phyloP scores from a whole-genome alignment of 148 eudicot species.

The Amaranthus palmeri region DNA sequence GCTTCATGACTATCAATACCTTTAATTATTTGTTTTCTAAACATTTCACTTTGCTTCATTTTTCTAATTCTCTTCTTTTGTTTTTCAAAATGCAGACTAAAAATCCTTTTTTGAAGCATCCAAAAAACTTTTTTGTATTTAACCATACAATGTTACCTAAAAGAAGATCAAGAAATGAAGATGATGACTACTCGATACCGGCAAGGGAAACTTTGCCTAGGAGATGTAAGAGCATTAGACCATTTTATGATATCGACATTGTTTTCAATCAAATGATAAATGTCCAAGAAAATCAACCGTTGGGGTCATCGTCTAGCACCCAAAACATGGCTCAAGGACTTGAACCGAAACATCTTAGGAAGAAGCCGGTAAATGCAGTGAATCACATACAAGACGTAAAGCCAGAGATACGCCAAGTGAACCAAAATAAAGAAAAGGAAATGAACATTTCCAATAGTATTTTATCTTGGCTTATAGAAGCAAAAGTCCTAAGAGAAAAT shows the following conservation, averaged over 20 bases:
- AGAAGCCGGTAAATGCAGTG: neutral
- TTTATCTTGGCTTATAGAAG: constrained; percentile 42
- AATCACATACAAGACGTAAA: too few relatives aligned
- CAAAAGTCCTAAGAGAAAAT: constrained; percentile 19
- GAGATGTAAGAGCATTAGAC: constrained; percentile 11
- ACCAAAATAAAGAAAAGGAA: neutral
- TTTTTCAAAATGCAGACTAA: constrained; percentile 8
- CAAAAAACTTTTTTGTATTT: neutral
- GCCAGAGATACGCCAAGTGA: too few relatives aligned
- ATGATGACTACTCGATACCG: neutral
- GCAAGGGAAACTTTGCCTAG: constrained; percentile 19
- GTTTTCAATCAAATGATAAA: neutral
- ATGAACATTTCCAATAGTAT: constrained; percentile 8
- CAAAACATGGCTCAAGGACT: neutral
- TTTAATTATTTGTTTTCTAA: neutral
- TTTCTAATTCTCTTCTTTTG: neutral
- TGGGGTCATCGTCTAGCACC: neutral
- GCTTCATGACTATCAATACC: neutral
- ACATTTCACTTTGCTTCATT: neutral
- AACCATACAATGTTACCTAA: neutral
- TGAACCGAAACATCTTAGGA: neutral
- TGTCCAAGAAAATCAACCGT: neutral
- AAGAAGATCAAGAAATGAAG: neutral
- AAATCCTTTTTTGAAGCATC: neutral
- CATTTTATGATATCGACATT: constrained; percentile 19